Base-by-base conservation (phyloP, 2,329 filamentous ascomycete genomes). In the Aspergillus thermomutatus region DNA sequence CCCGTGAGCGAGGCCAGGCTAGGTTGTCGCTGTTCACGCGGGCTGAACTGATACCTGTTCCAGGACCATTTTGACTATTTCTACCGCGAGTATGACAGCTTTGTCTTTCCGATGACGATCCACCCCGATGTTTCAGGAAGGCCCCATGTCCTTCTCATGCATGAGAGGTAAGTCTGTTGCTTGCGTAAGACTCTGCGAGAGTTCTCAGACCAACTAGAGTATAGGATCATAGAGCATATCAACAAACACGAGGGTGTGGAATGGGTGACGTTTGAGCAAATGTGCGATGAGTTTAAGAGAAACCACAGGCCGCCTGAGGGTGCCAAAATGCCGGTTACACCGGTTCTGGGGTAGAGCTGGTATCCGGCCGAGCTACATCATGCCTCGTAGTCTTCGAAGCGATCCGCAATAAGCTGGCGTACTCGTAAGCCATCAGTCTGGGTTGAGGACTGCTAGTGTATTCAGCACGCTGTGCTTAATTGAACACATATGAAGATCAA, bases 41-140 rank as follows among this genome's bases (percentile, higher is more conserved):
- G 31, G 41, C 28, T 10, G 27, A 45, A 26, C 27, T 49, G n/a
- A n/a, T 52, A 8, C 7, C 4, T 25, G 4, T 11, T 14, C 4
- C 64, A 91, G 72, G 83, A 85, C 60, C 79, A 83, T 54, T 84
- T 86, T 58, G 79, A 83, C 63, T 87, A 90, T 72, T 90, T 89
- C 66, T 91, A 91, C 69, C 79, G 87, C 27, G 87, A 91, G 70
- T 87, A 90, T 60, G 87, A 91, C 63, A 86, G 89, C 63, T 91
- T 91, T 60, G 82, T 90, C 52, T 91, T 91, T 64, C 88, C 89
- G 0, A 88, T 91, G 72, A 91, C 88, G 0, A 87, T 91, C 37
- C 88, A 91, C 70, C 89, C 88, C 0, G 88, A 91, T 65, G 86
- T 89, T 0, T 86, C 83, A 3, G 89, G 89, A 0, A 79, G 87